Conservation (phyloP, 495 filamentous ascomycete species). For the Neurospora sp. region DNA sequence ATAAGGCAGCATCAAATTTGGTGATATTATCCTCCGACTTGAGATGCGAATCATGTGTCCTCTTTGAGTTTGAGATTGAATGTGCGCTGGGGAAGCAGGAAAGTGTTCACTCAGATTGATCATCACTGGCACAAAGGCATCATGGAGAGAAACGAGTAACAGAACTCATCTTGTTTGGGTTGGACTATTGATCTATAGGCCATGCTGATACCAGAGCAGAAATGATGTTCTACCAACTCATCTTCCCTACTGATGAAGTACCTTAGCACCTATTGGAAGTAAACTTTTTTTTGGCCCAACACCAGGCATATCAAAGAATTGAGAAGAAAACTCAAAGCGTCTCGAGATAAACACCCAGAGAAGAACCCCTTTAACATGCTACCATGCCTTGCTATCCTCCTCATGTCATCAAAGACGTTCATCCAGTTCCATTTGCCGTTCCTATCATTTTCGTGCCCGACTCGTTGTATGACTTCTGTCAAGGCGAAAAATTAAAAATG, state of each 20-base stretch:
- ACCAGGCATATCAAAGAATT: neutral
- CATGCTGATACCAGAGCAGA: neutral
- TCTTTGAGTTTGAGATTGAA: neutral
- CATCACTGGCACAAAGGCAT: neutral
- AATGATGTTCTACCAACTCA: neutral
- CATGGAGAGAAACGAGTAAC: neutral
- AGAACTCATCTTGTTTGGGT: neutral
- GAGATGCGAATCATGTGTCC: neutral
- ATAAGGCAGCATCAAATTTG: neutral
- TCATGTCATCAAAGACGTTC: neutral
- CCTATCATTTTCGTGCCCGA: neutral
- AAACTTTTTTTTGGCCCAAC: neutral
- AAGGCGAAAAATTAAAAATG: neutral
- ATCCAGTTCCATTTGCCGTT: neutral
- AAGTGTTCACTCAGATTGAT: too few relatives aligned
- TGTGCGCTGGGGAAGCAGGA: neutral
- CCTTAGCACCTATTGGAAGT: neutral
- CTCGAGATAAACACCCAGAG: neutral
- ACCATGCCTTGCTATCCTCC: neutral
- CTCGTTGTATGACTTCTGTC: neutral
- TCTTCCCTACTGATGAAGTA: neutral
- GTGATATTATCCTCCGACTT: neutral
- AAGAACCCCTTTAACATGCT: neutral
- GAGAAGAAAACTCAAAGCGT: neutral
- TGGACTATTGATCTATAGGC: neutral